Conservation (phyloP, 306 rosid genomes). For the Quercus dentata region DNA sequence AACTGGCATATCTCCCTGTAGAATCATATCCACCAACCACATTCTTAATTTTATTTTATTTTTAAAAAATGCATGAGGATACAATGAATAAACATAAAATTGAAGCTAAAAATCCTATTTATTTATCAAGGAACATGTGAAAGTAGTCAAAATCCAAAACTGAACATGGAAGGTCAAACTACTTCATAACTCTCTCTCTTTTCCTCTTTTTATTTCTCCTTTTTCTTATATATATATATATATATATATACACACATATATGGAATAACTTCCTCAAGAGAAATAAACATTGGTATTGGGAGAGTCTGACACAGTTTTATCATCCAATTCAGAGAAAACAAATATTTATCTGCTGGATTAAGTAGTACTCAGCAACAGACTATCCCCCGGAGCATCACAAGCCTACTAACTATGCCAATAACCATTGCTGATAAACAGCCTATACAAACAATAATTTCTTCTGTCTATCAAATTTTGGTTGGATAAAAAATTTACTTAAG, state of each 20-base stretch:
- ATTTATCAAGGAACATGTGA: too few species aligned
- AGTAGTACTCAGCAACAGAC: neutral
- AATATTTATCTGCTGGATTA: neutral
- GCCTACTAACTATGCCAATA: neutral
- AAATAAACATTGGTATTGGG: neutral
- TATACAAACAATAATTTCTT: neutral
- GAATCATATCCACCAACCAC: neutral
- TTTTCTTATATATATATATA: too few species aligned
- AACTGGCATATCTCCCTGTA: constrained; percentile 23
- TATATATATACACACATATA: neutral
- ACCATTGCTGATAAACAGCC: neutral
- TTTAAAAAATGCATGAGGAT: too few species aligned
- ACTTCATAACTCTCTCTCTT: neutral
- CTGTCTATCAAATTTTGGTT: neutral
- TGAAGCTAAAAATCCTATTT: neutral
- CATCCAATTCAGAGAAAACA: neutral
- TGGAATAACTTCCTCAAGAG: neutral
- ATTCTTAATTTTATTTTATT: neutral
- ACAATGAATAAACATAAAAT: neutral
- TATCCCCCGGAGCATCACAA: neutral
- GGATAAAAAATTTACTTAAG: neutral
- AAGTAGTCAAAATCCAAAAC: too few species aligned
- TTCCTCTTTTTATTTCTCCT: neutral
- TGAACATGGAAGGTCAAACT: neutral
- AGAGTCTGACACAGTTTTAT: neutral